Percentiles rank a stretch among this genome's conserved stretches.
These are phyloP conservation scores for Wickerhamomyces hampshirensis DNA, from an alignment of 805 yeast genomes.

Conservation along the genomic window DNA sequence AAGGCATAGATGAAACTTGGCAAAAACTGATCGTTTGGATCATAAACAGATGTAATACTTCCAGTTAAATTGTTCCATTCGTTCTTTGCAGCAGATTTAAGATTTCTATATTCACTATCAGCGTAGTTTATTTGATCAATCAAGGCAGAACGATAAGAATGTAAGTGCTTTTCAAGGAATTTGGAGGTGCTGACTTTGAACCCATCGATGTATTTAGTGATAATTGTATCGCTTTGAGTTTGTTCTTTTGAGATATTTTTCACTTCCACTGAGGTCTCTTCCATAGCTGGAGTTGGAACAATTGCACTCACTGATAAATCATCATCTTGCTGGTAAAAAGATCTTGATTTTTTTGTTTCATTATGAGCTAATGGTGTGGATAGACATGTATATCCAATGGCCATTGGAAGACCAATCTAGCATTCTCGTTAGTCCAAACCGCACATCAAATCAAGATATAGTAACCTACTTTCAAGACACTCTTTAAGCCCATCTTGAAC, in stretches of 20 bases:
- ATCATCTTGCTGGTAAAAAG: slow-evolving; percentile 20
- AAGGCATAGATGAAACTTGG: slow-evolving; percentile 52
- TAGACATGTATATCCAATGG: slow-evolving; percentile 14
- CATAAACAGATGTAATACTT: slow-evolving; percentile 20
- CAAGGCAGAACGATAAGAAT: slow-evolving; percentile 11
- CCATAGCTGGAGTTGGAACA: slow-evolving; percentile 1
- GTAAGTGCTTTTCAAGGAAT: slow-evolving; percentile 19
- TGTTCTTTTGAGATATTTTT: not conserved
- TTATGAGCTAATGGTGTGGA: slow-evolving; percentile 38
- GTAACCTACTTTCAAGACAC: no score
- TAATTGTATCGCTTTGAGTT: slow-evolving; percentile 11
- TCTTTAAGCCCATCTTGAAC: no score
- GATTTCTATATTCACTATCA: slow-evolving; percentile 22
- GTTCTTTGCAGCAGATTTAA: slow-evolving; percentile 21
- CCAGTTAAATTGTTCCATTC: slow-evolving; percentile 18
- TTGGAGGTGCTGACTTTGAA: slow-evolving; percentile 22
- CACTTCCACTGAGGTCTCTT: slow-evolving; percentile 3
- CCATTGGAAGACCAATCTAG: slow-evolving; percentile 20
- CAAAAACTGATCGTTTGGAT: slow-evolving; percentile 29
- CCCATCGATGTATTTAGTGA: slow-evolving; percentile 20
- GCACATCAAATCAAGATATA: no score
- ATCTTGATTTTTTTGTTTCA: slow-evolving; percentile 22
- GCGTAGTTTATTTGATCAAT: slow-evolving; percentile 14
- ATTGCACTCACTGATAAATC: slow-evolving; percentile 11
- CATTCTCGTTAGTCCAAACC: no score